phyloP scores from a whole-genome alignment of 441 rosid species.

The Pelargonium citronellum region DNA sequence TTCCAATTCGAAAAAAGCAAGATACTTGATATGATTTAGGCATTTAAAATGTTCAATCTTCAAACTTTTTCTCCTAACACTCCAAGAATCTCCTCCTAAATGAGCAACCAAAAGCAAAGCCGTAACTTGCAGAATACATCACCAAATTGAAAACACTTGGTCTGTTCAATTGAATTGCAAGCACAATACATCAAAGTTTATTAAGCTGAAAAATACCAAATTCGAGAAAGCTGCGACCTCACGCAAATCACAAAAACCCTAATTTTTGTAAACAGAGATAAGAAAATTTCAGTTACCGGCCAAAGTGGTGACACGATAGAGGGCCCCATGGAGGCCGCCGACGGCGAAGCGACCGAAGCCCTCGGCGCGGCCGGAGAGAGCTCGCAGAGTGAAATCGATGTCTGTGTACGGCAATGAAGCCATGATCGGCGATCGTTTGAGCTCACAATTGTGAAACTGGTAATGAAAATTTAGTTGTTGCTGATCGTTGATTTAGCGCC shows the following conservation, averaged over 20 bases:
- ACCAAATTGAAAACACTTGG: background rate
- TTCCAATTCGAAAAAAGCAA: too few species aligned
- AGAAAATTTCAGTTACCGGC: constrained; percentile 37
- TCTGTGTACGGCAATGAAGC: constrained; percentile 47
- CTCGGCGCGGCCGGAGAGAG: constrained; percentile 72
- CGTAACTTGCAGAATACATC: background rate
- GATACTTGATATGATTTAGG: too few species aligned
- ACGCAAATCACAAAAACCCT: background rate
- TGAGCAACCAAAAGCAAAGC: background rate
- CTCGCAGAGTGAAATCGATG: constrained; percentile 58
- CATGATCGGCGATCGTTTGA: too few species aligned
- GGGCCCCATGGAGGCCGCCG: constrained; percentile 70
- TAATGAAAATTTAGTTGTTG: too few species aligned
- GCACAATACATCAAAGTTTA: background rate
- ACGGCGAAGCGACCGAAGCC: constrained; percentile 76
- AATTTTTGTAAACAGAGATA: background rate
- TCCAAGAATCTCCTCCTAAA: too few species aligned
- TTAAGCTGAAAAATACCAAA: background rate
- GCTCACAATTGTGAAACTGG: too few species aligned
- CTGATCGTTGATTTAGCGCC: too few species aligned
- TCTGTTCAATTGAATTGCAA: background rate
- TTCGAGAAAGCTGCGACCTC: background rate
- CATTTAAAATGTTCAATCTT: too few species aligned
- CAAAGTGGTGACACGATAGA: constrained; percentile 58
- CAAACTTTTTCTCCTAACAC: too few species aligned